Evolutionary conservation across 257 asterid genomes (phyloP).

Genomic region (Nicotiana undulata): DNA sequence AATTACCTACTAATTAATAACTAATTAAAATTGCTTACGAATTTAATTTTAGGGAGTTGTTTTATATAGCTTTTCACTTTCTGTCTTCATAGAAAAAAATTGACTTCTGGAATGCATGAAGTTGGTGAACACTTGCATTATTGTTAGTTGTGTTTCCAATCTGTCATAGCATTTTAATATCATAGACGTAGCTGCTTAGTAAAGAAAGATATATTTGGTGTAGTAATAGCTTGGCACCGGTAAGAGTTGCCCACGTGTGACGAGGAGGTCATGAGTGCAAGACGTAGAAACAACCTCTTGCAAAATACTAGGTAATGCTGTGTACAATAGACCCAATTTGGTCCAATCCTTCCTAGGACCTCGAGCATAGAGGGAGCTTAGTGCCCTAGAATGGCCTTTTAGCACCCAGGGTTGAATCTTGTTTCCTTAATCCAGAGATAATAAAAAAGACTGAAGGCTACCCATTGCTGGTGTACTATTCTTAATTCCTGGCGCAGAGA

Average conservation of each 20-base stretch:
- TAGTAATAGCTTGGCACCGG: background rate
- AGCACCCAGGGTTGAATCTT: background rate
- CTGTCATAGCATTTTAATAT: background rate
- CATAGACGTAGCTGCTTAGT: background rate
- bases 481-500: background rate
- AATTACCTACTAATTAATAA: background rate
- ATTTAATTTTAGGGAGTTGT: background rate
- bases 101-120: background rate
- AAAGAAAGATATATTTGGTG: background rate
- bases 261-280: background rate
- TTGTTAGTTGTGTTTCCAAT: background rate
- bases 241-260: background rate
- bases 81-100: background rate
- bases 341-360: background rate
- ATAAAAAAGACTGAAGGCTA: background rate
- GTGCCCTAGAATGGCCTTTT: background rate
- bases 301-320: background rate
- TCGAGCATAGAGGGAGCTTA: background rate
- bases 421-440: background rate
- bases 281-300: background rate
- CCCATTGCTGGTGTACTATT: background rate
- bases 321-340: background rate
- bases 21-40: background rate
- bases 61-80: background rate
- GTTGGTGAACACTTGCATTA: background rate